phyloP scores from a whole-genome alignment of 371 early-diverging fungal species.

The Catenaria anguillulae region DNA sequence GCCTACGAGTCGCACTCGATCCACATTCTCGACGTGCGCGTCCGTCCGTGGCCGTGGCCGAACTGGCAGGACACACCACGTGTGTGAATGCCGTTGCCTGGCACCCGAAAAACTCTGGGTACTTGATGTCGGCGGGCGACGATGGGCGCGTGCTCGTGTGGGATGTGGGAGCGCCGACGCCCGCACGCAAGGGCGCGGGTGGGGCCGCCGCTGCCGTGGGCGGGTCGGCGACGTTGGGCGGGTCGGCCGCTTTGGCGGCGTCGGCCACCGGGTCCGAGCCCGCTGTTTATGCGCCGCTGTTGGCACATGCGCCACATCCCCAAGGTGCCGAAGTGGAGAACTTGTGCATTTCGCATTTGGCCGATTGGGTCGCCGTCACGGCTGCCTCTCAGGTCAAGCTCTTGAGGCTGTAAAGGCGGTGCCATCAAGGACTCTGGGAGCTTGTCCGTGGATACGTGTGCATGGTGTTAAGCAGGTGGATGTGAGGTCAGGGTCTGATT shows the following conservation, averaged over 20 bases:
- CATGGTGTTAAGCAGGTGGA: too few species aligned
- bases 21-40: constrained; percentile 75
- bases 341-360: constrained; percentile 48
- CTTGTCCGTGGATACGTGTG: too few species aligned
- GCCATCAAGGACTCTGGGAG: too few species aligned
- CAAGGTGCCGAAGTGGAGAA: constrained; percentile 55
- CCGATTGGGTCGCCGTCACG: constrained; percentile 62
- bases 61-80: constrained; percentile 61
- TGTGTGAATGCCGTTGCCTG: constrained; percentile 61
- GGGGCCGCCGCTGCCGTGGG: constrained; percentile 15
- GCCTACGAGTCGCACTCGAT: constrained; percentile 63
- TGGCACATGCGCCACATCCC: constrained; percentile 33
- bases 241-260: constrained; percentile 10
- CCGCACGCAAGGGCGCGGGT: constrained; percentile 15
- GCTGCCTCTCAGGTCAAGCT: constrained; percentile 20
- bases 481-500: too few species aligned
- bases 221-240: constrained; percentile 21
- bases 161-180: constrained; percentile 42
- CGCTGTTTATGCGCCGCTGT: neutral
- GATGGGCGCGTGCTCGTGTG: constrained; percentile 64
- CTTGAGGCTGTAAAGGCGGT: constrained; percentile 21
- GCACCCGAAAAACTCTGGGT: constrained; percentile 56
- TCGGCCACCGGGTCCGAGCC: constrained; percentile 43
- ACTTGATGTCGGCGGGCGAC: constrained; percentile 42
- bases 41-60: constrained; percentile 67